Percentiles rank a stretch among this genome's conserved stretches.
phyloP scores from a whole-genome alignment of 257 asterid species.

The Lycium ferocissimum region DNA sequence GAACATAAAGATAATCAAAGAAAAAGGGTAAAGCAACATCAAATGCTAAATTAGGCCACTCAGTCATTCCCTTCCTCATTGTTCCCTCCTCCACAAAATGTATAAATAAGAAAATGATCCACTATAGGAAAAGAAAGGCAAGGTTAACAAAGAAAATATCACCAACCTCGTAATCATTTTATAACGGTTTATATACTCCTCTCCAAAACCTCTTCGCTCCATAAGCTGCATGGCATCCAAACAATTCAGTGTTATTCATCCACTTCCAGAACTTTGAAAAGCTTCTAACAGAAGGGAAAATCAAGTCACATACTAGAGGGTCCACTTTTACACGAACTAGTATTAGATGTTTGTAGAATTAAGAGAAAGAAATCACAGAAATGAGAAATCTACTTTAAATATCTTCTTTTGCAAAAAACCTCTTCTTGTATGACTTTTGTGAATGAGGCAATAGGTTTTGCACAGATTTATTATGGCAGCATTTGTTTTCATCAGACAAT shows the following conservation, averaged over 20 bases:
- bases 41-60: conserved; percentile 26
- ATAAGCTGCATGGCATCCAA: conserved; percentile 67
- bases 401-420: neutral
- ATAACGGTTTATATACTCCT: conserved; percentile 93
- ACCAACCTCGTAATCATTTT: conserved; percentile 96
- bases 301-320: neutral
- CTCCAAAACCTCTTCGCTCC: conserved; percentile 97
- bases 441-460: conserved; percentile 18
- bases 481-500: neutral
- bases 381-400: neutral
- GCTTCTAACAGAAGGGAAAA: conserved; percentile 19
- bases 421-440: conserved; percentile 12
- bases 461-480: neutral
- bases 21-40: conserved; percentile 31
- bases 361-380: conserved; percentile 12
- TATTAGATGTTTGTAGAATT: neutral
- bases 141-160: neutral
- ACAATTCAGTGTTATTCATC: conserved; percentile 18
- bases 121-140: conserved; percentile 2
- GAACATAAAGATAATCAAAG: conserved; percentile 34
- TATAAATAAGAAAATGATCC: neutral
- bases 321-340: conserved; percentile 16
- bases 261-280: conserved; percentile 19
- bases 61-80: conserved; percentile 21
- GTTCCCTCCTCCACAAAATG: neutral